phyloP scores from a whole-genome alignment of 805 yeast species.

The Candida chauliodis region DNA sequence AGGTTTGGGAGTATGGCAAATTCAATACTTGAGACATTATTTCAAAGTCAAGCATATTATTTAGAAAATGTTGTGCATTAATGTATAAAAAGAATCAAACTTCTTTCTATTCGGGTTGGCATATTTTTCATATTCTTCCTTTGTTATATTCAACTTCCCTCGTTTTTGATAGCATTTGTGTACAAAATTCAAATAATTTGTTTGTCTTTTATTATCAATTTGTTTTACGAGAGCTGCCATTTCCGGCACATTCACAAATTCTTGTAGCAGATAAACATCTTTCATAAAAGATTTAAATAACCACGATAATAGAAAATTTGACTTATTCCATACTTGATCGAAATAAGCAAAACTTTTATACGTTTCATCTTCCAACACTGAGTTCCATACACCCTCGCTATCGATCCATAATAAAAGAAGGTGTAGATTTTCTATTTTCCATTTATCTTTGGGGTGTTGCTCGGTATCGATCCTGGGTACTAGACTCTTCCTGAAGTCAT shows the following conservation, averaged over 20 bases:
- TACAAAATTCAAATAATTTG: background rate
- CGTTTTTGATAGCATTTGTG: background rate
- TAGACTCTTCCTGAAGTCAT: background rate
- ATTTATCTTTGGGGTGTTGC: background rate
- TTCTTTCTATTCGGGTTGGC: background rate
- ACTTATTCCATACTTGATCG: constrained; percentile 22
- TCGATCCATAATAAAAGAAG: constrained; percentile 7
- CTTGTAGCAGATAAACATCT: background rate
- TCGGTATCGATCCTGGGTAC: background rate
- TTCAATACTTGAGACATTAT: constrained; percentile 85
- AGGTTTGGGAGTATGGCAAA: constrained; percentile 88
- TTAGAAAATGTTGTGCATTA: constrained; percentile 18
- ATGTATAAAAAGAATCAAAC: constrained; percentile 1
- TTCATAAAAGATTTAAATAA: constrained; percentile 11
- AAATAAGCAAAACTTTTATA: constrained; percentile 17
- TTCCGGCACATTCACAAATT: background rate
- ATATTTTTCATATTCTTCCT: constrained; percentile 3
- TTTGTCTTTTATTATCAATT: background rate
- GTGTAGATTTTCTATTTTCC: constrained; percentile 5
- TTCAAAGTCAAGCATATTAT: constrained; percentile 83
- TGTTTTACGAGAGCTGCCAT: background rate
- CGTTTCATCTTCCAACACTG: constrained; percentile 20
- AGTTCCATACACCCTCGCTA: background rate
- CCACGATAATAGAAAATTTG: constrained; percentile 23
- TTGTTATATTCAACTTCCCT: background rate